Evolutionary conservation across 768 basidiomycete genomes (phyloP), one percentile per base, ranked within the genome.

Genomic region (Tricholoma furcatifolium): DNA sequence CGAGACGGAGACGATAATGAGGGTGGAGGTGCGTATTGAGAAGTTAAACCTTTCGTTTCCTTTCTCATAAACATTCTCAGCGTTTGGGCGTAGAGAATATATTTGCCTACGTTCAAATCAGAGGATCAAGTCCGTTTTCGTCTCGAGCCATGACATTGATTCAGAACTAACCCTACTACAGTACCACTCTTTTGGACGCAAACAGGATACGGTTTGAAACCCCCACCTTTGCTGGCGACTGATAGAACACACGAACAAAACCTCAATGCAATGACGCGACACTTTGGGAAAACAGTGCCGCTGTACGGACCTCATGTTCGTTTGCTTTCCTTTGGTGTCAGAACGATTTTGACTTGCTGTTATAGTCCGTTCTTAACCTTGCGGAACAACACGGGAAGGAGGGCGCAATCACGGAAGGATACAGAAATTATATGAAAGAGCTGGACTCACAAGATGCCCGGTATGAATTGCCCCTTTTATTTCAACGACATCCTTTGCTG

Each of bases 171-270:
- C 31, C 11, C 18, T 40, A n/a, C 20, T 42, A 17, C 20, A 94
- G 92, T 98, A 53, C 95, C 95, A 2, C 75, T 98, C 23, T 95
- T 85, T 65, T 98, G 95, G 95, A 89, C 85, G 4, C 95, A 98
- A 64, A 81, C 82, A 2, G 89, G 93, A 18, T 87, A 88, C 67
- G 85, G 86, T 31, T 73, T 97, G 53, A 97, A 95, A 65, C 95
- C 95, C 3, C 84, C 91, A 1, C 95, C 95, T 1, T 71, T 86
- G 6, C 75, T 97, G 30, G 80, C 84, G 5, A 64, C 84, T 3
- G 88, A 94, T 59, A 72, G 87, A 44, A 91, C 91, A 1, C 80
- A 81, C 46, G 76, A 75, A 6, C 88, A 94, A 65, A 84, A 91
- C 53, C 63, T 84, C 43, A 83, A 85, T 34, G 81, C 85, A 0